phyloP scores from a whole-genome alignment of 192 early-diverging fungal species.

The Cladochytrium replicatum region DNA sequence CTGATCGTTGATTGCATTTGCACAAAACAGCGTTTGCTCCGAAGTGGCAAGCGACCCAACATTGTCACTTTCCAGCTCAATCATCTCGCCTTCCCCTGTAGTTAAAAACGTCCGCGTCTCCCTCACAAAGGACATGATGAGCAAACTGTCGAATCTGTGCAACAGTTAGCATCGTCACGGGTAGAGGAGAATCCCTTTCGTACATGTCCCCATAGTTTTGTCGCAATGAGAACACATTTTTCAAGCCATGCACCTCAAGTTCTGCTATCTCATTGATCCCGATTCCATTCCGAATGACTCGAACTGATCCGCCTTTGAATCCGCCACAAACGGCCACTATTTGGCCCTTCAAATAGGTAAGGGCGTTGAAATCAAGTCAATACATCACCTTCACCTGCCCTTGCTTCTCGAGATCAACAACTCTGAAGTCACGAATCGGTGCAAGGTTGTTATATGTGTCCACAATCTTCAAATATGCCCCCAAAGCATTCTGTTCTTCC shows the following conservation, averaged over 20 bases:
- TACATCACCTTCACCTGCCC: conserved; percentile 29
- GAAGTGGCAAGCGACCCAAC: conserved; percentile 4
- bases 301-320: conserved; percentile 59
- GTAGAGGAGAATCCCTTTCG: not conserved
- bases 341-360: conserved; percentile 38
- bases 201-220: too few species aligned
- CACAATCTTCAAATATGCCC: conserved; percentile 45
- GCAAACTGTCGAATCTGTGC: conserved; percentile 28
- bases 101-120: conserved; percentile 51
- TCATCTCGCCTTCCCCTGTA: conserved; percentile 34
- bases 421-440: conserved; percentile 76
- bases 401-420: conserved; percentile 66
- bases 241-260: conserved; percentile 54
- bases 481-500: conserved; percentile 5
- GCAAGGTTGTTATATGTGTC: conserved; percentile 63
- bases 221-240: conserved; percentile 57
- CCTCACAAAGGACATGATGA: conserved; percentile 53
- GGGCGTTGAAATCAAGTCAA: conserved; percentile 1
- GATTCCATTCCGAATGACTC: conserved; percentile 81
- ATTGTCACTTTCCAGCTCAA: conserved; percentile 19
- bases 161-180: not conserved
- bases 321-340: conserved; percentile 82
- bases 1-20: conserved; percentile 31
- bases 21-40: conserved; percentile 18
- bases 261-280: conserved; percentile 60